Percentiles rank a stretch among this genome's conserved stretches.
These are phyloP conservation scores for Cucurbita moschata DNA, from an alignment of 306 rosid genomes.

Conservation along the genomic window DNA sequence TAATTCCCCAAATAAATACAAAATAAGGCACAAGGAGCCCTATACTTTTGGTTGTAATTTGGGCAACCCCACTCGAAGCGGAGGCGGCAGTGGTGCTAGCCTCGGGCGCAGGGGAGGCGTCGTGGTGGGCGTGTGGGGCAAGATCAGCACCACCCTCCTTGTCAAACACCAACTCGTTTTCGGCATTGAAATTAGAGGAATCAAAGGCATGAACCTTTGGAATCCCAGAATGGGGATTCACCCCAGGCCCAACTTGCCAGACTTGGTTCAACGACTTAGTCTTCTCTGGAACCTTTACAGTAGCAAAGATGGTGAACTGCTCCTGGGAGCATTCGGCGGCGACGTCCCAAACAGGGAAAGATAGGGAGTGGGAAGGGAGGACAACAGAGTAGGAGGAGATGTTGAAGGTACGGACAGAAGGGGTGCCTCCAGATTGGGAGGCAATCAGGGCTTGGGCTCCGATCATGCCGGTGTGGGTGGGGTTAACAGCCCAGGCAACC, in stretches of 20 bases:
- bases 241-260: constrained; percentile 57
- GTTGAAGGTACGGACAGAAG: constrained; percentile 18
- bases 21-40: too few relatives aligned
- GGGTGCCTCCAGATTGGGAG: background rate
- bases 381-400: constrained; percentile 2
- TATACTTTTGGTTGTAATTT: too few relatives aligned
- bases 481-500: constrained; percentile 79
- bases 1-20: too few relatives aligned
- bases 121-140: background rate
- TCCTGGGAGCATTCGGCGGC: constrained; percentile 6
- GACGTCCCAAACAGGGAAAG: constrained; percentile 16
- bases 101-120: background rate
- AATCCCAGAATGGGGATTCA: background rate
- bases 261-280: constrained; percentile 22
- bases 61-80: background rate
- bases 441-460: constrained; percentile 52
- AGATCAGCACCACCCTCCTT: background rate
- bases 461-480: constrained; percentile 27
- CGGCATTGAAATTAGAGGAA: background rate
- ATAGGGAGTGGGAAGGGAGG: background rate
- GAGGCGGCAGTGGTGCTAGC: background rate
- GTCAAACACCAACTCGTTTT: background rate
- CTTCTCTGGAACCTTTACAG: constrained; percentile 32
- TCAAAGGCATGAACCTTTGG: background rate
- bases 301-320: constrained; percentile 20